Percentiles rank a stretch among this genome's conserved stretches.
Evolutionary conservation across 768 basidiomycete genomes (phyloP).

Genomic region (Mycena chlorophos): DNA sequence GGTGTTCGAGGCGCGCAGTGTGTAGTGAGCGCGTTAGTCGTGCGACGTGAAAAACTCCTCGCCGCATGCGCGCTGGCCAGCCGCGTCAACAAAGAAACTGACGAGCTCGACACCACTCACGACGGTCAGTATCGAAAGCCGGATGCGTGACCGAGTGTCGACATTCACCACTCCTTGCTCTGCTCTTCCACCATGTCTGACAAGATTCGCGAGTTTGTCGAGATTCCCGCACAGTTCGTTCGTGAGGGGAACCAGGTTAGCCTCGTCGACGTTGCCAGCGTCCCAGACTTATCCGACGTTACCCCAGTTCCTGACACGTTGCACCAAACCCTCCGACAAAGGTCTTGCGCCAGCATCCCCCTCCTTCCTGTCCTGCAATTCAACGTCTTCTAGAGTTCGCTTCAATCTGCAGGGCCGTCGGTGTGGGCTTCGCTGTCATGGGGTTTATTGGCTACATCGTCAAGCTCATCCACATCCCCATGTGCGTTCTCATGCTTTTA

Average conservation of each 20-base stretch:
- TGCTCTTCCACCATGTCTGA: conserved; percentile 68
- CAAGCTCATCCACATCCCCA: conserved; percentile 97
- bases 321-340: conserved; percentile 96
- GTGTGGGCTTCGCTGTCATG: conserved; percentile 97
- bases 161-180: conserved; percentile 9
- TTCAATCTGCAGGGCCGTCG: conserved; percentile 95
- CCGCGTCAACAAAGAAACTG: too few species aligned
- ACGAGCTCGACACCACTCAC: too few species aligned
- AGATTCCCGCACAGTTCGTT: conserved; percentile 88
- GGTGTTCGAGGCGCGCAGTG: conserved; percentile 9
- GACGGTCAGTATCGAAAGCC: too few species aligned
- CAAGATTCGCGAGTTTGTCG: conserved; percentile 85
- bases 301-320: conserved; percentile 87
- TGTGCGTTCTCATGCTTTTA: conserved; percentile 56
- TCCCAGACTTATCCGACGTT: conserved; percentile 11
- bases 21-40: conserved; percentile 18
- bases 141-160: neutral
- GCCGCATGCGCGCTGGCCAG: conserved; percentile 13
- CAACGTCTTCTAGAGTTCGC: conserved; percentile 67
- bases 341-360: conserved; percentile 49
- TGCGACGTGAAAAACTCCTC: conserved; percentile 19
- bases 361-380: conserved; percentile 3
- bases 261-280: conserved; percentile 8
- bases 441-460: conserved; percentile 99
- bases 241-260: conserved; percentile 91